These are phyloP conservation scores for Alisma plantagoaquatica DNA, from an alignment of 106 monocot genomes.

Conservation along the genomic window DNA sequence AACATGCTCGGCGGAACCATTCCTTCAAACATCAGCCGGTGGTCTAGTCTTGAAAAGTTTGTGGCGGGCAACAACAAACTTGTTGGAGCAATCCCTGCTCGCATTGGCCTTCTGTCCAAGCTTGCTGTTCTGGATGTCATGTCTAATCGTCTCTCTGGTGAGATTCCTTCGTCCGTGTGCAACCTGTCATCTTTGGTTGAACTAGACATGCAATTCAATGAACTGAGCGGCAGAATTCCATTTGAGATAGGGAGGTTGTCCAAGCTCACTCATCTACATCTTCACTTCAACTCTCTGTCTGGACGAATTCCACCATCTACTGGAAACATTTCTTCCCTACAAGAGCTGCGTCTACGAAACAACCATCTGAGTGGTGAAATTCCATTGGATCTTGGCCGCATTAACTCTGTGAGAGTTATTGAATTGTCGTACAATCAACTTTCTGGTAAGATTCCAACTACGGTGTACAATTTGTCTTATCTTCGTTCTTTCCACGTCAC, in stretches of 20 bases:
- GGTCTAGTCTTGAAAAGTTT: not conserved
- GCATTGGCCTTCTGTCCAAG: too few relatives aligned
- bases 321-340: slow-evolving; percentile 13
- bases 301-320: slow-evolving; percentile 19
- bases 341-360: not conserved
- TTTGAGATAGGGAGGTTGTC: slow-evolving; percentile 4
- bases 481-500: not conserved
- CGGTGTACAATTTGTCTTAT: not conserved
- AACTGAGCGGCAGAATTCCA: slow-evolving; percentile 15
- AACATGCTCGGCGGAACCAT: not conserved
- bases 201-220: slow-evolving; percentile 15
- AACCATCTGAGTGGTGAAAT: slow-evolving; percentile 6
- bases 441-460: slow-evolving; percentile 10
- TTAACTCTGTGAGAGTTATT: not conserved
- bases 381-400: not conserved
- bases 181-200: too few relatives aligned
- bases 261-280: not conserved
- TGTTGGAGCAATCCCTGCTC: too few relatives aligned
- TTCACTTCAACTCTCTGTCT: slow-evolving; percentile 14
- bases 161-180: too few relatives aligned
- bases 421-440: slow-evolving; percentile 1
- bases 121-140: too few relatives aligned
- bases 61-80: not conserved
- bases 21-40: not conserved
- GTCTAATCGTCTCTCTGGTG: too few relatives aligned